A percentile compares a stretch with the other conserved stretches of the same genome.
Conservation (phyloP, 768 basidiomycete species). For the Leccinum obscurum region DNA sequence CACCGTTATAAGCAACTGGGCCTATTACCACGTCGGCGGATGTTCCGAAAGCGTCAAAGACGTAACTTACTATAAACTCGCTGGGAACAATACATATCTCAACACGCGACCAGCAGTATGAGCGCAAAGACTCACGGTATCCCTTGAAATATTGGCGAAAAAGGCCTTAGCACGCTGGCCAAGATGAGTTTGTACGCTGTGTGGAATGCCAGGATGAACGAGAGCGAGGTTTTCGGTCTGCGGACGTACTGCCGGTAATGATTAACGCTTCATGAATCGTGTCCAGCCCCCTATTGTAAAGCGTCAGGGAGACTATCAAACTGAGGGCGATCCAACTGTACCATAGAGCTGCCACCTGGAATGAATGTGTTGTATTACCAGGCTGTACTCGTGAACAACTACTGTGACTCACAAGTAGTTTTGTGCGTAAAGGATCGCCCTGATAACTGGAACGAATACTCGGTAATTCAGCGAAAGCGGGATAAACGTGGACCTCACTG, state of each 20-base stretch:
- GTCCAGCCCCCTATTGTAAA: slow-evolving; percentile 6
- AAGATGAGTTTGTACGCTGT: slow-evolving; percentile 13
- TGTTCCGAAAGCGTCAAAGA: background rate
- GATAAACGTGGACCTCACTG: background rate
- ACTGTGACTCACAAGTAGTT: slow-evolving; percentile 14
- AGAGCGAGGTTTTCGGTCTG: background rate
- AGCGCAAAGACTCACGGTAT: slow-evolving; percentile 4
- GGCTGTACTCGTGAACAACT: background rate
- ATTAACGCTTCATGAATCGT: slow-evolving; percentile 16
- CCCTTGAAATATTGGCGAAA: background rate
- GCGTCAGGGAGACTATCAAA: background rate
- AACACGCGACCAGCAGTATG: background rate
- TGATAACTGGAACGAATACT: slow-evolving; percentile 1
- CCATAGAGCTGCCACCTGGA: slow-evolving; percentile 15
- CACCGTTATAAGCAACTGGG: slow-evolving; percentile 12
- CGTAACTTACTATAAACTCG: slow-evolving; percentile 7
- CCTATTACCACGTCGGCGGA: background rate
- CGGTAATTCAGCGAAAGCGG: background rate
- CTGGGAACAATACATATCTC: background rate
- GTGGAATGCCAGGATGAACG: background rate
- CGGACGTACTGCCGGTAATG: slow-evolving; percentile 12
- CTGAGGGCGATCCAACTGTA: background rate
- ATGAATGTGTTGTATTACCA: background rate
- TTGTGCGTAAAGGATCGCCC: slow-evolving; percentile 3
- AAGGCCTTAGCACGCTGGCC: background rate